Evolutionary conservation across 345 rosid species (phyloP).

Genomic region (Trapa bicornis): DNA sequence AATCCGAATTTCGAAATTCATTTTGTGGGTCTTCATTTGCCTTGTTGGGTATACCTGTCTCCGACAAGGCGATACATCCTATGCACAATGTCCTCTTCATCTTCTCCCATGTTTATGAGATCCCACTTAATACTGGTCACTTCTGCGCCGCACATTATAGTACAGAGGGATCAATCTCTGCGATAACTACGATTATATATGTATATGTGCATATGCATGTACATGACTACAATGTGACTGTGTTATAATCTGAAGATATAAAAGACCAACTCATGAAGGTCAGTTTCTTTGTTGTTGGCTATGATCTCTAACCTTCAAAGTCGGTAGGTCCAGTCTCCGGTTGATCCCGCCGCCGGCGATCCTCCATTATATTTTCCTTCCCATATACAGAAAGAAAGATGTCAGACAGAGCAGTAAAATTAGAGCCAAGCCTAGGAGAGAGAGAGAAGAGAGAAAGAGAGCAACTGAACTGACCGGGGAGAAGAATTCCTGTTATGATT

Average conservation of each 20-base stretch:
- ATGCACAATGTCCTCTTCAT: slow-evolving; percentile 43
- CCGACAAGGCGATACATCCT: slow-evolving; percentile 44
- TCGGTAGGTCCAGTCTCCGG: not conserved
- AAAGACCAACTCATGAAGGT: too few species aligned
- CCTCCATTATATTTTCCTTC: not conserved
- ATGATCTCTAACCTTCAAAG: not conserved
- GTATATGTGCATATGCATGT: too few species aligned
- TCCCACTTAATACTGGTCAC: slow-evolving; percentile 40
- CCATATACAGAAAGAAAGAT: not conserved
- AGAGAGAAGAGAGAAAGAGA: not conserved
- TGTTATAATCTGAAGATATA: too few species aligned
- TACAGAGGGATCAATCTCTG: not conserved
- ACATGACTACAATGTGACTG: too few species aligned
- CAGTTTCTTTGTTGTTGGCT: too few species aligned
- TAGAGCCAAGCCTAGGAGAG: not conserved
- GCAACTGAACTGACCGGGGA: not conserved
- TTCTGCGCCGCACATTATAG: slow-evolving; percentile 18
- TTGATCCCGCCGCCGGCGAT: not conserved
- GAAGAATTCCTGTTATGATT: too few species aligned
- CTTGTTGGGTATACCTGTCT: slow-evolving; percentile 22
- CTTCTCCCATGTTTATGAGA: slow-evolving; percentile 25
- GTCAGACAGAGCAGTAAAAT: too few species aligned
- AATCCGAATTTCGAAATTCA: too few species aligned
- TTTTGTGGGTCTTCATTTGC: not conserved
- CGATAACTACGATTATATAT: too few species aligned